These are phyloP conservation scores for Malassezia yamatoensis DNA, from an alignment of 1,284 basidiomycete genomes.

Conservation along the genomic window DNA sequence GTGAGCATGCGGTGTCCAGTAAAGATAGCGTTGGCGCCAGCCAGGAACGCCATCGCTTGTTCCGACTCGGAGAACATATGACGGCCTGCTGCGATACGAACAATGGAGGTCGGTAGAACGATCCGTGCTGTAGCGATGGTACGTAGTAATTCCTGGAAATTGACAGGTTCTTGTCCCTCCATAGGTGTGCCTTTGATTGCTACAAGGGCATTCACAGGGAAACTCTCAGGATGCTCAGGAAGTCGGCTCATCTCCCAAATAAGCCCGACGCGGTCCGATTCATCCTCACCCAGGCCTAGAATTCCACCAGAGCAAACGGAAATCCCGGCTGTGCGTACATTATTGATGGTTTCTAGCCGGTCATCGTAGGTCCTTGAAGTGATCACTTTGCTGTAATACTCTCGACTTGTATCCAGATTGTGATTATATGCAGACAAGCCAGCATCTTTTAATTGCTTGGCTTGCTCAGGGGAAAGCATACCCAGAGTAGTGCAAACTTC, in stretches of 20 bases:
- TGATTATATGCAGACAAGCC: conserved; percentile 97
- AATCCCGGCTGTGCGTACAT: conserved; percentile 87
- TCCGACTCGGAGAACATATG: conserved; percentile 81
- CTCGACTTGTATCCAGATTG: conserved; percentile 93
- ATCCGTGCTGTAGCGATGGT: conserved; percentile 92
- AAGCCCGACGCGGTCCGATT: conserved; percentile 79
- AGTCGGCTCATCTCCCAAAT: conserved; percentile 85
- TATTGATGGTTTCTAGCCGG: conserved; percentile 73
- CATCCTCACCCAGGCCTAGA: conserved; percentile 81
- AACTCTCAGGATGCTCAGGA: conserved; percentile 90
- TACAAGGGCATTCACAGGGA: conserved; percentile 88
- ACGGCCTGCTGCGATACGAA: conserved; percentile 85
- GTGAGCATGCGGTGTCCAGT: conserved; percentile 96
- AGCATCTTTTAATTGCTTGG: conserved; percentile 72
- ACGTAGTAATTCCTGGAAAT: conserved; percentile 71
- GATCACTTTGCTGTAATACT: conserved; percentile 91
- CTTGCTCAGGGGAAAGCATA: conserved; percentile 89
- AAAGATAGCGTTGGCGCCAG: conserved; percentile 94
- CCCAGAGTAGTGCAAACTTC: conserved; percentile 92
- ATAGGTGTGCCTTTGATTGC: conserved; percentile 57
- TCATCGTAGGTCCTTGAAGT: conserved; percentile 92
- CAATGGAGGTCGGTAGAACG: conserved; percentile 79
- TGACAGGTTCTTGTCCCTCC: conserved; percentile 52
- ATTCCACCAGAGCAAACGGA: conserved; percentile 96
- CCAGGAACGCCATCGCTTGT: conserved; percentile 96